Conservation (phyloP, 495 filamentous ascomycete species). For the Darksidea phi region DNA sequence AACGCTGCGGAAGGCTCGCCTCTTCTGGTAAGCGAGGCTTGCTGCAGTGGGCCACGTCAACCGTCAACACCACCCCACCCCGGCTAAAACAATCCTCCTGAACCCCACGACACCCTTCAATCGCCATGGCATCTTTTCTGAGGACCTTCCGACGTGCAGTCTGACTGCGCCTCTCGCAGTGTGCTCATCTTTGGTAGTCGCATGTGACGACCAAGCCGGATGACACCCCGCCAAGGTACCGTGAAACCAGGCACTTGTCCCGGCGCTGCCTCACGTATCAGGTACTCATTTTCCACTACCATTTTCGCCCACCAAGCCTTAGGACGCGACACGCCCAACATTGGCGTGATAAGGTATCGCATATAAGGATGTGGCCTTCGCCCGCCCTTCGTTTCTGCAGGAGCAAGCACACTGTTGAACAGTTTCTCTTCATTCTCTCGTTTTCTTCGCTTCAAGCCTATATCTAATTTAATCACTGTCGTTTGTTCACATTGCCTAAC, state of each 20-base stretch:
- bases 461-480: background rate
- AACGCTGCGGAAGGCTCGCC: too few relatives aligned
- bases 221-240: conserved; percentile 9
- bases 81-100: too few relatives aligned
- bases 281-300: conserved; percentile 1
- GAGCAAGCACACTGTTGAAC: conserved; percentile 17
- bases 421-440: conserved; percentile 1
- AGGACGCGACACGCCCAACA: background rate
- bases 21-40: too few relatives aligned
- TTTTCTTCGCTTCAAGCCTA: background rate
- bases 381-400: background rate
- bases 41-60: too few relatives aligned
- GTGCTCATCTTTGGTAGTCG: too few relatives aligned
- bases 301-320: background rate
- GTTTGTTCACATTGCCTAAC: conserved; percentile 2
- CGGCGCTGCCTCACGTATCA: conserved; percentile 12
- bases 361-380: background rate
- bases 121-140: too few relatives aligned
- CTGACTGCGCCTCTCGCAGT: too few relatives aligned
- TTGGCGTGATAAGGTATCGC: background rate
- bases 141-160: too few relatives aligned
- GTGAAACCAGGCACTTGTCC: conserved; percentile 11
- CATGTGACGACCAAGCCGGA: conserved; percentile 2
- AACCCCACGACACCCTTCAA: too few relatives aligned
- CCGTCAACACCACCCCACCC: too few relatives aligned